Percentiles rank a stretch among this genome's conserved stretches.
Conservation (phyloP, 1,284 basidiomycete genomes). For the Cryptococcus sp. region DNA sequence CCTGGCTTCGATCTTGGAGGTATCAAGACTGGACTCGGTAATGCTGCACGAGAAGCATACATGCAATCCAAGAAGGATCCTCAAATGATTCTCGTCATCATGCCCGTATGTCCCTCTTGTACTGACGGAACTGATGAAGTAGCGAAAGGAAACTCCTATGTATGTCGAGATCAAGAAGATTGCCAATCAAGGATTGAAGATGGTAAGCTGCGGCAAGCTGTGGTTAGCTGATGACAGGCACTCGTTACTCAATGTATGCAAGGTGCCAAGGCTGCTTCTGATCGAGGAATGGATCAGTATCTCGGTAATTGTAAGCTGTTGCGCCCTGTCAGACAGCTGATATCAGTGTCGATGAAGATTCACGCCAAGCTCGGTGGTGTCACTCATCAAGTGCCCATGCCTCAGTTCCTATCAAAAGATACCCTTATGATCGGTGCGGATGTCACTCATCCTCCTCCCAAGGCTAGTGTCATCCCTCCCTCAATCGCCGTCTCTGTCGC, state of each 20-base stretch:
- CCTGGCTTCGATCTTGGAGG: conserved; percentile 9
- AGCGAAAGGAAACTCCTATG: conserved; percentile 36
- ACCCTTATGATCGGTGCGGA: conserved; percentile 51
- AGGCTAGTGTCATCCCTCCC: conserved; percentile 38
- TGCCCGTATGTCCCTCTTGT: conserved; percentile 28
- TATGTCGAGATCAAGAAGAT: conserved; percentile 49
- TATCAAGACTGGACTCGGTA: conserved; percentile 21
- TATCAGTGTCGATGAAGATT: conserved; percentile 42
- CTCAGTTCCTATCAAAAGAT: conserved; percentile 26
- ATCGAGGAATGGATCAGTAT: conserved; percentile 50
- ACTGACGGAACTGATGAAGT: not conserved
- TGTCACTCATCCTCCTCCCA: conserved; percentile 32
- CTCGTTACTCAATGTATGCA: conserved; percentile 47
- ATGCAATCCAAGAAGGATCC: conserved; percentile 30
- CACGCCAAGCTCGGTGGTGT: conserved; percentile 52
- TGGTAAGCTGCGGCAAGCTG: not conserved
- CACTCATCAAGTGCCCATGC: conserved; percentile 44
- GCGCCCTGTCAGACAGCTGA: too few relatives aligned
- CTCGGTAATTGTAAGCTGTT: conserved; percentile 42
- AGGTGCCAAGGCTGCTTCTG: conserved; percentile 39
- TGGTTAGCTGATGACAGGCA: conserved; percentile 16
- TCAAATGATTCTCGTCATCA: conserved; percentile 43
- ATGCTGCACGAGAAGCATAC: conserved; percentile 28
- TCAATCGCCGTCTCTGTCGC: conserved; percentile 52
- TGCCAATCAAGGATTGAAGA: conserved; percentile 19